Conservation (phyloP, 1,139 yeast species). For the Pichia sp. region DNA sequence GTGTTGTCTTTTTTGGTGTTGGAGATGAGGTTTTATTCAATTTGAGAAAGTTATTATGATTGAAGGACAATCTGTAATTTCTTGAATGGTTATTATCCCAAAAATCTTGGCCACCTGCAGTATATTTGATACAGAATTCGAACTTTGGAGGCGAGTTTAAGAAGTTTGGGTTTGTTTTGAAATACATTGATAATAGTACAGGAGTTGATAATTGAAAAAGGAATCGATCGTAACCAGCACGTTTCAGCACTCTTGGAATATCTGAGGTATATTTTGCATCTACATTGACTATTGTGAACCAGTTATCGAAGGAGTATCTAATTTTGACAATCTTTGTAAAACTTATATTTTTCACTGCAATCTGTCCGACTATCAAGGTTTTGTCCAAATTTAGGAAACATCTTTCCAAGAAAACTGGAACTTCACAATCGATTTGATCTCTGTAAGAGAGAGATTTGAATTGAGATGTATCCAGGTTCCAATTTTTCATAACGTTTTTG, state of each 20-base stretch:
- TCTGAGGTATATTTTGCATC: slow-evolving; percentile 63
- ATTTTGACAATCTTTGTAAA: slow-evolving; percentile 59
- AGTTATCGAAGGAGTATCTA: slow-evolving; percentile 65
- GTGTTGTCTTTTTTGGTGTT: neutral
- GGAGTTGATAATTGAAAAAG: slow-evolving; percentile 49
- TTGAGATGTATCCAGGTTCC: slow-evolving; percentile 44
- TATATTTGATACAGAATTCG: slow-evolving; percentile 58
- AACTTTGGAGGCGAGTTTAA: slow-evolving; percentile 30
- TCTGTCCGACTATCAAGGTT: slow-evolving; percentile 56
- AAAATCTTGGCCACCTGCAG: slow-evolving; percentile 45
- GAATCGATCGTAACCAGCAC: slow-evolving; percentile 52
- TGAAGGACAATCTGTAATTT: slow-evolving; percentile 56
- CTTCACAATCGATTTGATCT: slow-evolving; percentile 38
- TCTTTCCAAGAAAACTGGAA: slow-evolving; percentile 62
- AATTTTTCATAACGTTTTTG: slow-evolving; percentile 32
- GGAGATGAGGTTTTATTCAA: neutral
- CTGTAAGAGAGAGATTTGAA: slow-evolving; percentile 33
- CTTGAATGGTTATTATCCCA: slow-evolving; percentile 72
- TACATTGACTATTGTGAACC: slow-evolving; percentile 70
- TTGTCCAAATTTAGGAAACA: slow-evolving; percentile 58
- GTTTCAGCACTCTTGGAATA: slow-evolving; percentile 47
- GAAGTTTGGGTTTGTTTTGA: slow-evolving; percentile 15
- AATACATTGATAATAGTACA: slow-evolving; percentile 24
- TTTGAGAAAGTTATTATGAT: slow-evolving; percentile 21
- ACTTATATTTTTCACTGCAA: slow-evolving; percentile 68